These are phyloP conservation scores for Eucalyptus brandiana DNA, from an alignment of 345 rosid genomes.

Conservation along the genomic window DNA sequence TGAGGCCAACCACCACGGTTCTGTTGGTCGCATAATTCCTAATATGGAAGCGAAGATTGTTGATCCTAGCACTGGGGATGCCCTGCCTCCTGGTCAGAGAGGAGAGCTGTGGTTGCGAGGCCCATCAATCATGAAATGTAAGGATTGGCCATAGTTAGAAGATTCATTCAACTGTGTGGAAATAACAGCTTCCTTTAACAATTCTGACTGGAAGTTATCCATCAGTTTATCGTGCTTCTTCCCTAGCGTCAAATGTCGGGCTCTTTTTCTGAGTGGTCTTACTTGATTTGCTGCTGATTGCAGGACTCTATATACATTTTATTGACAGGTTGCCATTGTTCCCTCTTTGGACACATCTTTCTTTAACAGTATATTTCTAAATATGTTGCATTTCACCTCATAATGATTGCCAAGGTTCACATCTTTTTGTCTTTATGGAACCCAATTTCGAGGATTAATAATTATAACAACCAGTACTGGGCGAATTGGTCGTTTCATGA, in stretches of 20 bases:
- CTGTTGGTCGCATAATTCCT: constrained; percentile 53
- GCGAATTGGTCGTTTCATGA: neutral
- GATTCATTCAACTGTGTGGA: neutral
- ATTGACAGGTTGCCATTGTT: neutral
- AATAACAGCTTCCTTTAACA: neutral
- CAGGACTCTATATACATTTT: neutral
- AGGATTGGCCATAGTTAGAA: neutral
- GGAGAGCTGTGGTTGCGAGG: constrained; percentile 91
- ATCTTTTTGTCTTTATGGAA: neutral
- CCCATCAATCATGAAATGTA: constrained; percentile 74
- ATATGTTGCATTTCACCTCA: neutral
- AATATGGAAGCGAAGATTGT: constrained; percentile 65
- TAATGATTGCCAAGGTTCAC: neutral
- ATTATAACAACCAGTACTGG: neutral
- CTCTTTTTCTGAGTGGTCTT: neutral
- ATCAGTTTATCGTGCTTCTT: neutral
- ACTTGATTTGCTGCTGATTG: neutral
- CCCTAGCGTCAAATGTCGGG: neutral
- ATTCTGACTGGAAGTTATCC: neutral
- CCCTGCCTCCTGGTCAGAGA: constrained; percentile 50
- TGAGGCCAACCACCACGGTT: constrained; percentile 34
- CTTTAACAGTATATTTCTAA: neutral
- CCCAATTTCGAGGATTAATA: neutral
- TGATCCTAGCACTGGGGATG: constrained; percentile 53
- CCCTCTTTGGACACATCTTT: neutral